Evolutionary conservation across 2,329 filamentous ascomycete genomes (phyloP), one percentile per base, ranked within the genome.

Genomic region (Myriosclerotinia curreyana): DNA sequence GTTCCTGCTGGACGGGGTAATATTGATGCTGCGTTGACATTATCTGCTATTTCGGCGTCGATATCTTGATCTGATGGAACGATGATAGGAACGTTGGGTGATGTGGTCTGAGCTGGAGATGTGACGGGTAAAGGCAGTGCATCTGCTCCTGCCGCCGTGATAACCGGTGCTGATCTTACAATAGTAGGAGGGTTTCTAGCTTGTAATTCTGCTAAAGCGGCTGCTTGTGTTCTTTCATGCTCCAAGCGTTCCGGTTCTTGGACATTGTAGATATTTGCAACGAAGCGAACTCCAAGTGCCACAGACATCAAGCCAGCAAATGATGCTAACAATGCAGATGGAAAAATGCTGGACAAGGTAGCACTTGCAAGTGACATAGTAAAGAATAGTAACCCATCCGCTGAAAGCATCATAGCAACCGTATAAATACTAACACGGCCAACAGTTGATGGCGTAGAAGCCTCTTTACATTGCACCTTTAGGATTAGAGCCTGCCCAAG

Each of bases 341-440:
- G 76, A 54, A 86, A 83, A 11, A 81, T 84, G 48, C 81, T 79
- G 2, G 81, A 79, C 1, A 83, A 82, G 15, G 82, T 82, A 44
- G 78, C 60, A 80, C 81, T 83, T 80, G 86, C 4, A 78, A 82
- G 14, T 78, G 79, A n/a, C 81, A 81, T 67, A n/a, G 79, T 79
- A 2, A 79, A 78, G 67, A 87, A 86, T 4, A 83, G 77, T 67
- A 87, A 77, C 14, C 83, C 84, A 69, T 89, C 86, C 20, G 83
- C 83, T 64, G 88, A 77, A 40, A 87, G 77, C 83, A 89, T 87
- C 67, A 83, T 80, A 59, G 80, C 80, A 31, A 83, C 79, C 0
- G 86, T 88, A 72, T 82, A 82, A 72, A 89, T 86, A 74, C 86
- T 89, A 69, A 89, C 81, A 22, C 87, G 80, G 4, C 84, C 86